phyloP scores from a whole-genome alignment of 2,329 filamentous ascomycete genomes.

The Cercospora brassicicola region DNA sequence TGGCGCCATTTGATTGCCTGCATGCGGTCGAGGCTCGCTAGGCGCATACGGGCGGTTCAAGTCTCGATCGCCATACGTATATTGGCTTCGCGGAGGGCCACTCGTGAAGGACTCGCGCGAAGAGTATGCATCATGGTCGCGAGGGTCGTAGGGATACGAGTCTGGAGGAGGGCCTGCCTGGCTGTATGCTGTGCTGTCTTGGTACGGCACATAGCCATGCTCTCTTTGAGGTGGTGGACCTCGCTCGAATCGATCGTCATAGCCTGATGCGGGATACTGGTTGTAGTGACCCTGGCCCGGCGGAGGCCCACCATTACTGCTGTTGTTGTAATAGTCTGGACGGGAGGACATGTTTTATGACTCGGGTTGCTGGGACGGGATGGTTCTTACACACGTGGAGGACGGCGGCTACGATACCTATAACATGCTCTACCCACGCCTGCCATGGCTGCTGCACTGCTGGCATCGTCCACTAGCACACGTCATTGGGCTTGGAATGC shows the following conservation, averaged over 20 bases:
- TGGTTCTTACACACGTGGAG: neutral
- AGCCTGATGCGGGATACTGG: constrained; percentile 16
- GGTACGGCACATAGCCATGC: constrained; percentile 17
- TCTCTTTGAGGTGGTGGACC: constrained; percentile 14
- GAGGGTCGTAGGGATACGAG: constrained; percentile 9
- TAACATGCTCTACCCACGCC: constrained; percentile 4
- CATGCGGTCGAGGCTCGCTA: constrained; percentile 20
- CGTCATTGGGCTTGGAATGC: constrained; percentile 11
- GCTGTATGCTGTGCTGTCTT: constrained; percentile 11
- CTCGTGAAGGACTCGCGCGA: constrained; percentile 12
- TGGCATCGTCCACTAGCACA: neutral
- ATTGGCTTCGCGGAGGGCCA: constrained; percentile 6
- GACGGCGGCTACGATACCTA: neutral
- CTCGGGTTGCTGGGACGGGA: neutral
- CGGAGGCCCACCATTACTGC: constrained; percentile 5
- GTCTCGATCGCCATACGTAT: constrained; percentile 10
- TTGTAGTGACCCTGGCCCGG: constrained; percentile 18
- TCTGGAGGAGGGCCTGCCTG: constrained; percentile 2
- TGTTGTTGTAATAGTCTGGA: constrained; percentile 2
- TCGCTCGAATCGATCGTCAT: constrained; percentile 16
- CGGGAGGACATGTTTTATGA: constrained; percentile 5
- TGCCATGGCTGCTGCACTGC: neutral
- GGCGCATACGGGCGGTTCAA: constrained; percentile 19
- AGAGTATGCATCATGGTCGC: constrained; percentile 2
- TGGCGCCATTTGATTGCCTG: constrained; percentile 22